phyloP scores from a whole-genome alignment of 2,329 filamentous ascomycete genomes.

The Fusarium longipes region DNA sequence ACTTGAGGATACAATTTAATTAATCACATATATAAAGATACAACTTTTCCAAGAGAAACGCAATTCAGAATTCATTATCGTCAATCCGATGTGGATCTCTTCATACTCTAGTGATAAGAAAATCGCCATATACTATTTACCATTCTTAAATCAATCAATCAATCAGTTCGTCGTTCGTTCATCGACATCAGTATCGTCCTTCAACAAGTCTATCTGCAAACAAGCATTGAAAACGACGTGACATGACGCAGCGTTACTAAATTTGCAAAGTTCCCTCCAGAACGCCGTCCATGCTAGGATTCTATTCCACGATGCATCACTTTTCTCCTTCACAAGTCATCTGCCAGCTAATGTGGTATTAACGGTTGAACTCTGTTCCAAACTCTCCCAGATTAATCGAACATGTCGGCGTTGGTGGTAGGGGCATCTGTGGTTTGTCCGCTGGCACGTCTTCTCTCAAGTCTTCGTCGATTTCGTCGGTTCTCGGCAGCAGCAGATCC shows the following conservation, averaged over 20 bases:
- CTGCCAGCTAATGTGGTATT: neutral
- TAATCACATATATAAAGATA: neutral
- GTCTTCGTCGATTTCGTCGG: slow-evolving; percentile 65
- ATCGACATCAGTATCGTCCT: slow-evolving; percentile 40
- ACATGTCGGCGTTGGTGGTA: slow-evolving; percentile 35
- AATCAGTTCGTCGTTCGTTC: slow-evolving; percentile 38
- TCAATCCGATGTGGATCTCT: slow-evolving; percentile 26
- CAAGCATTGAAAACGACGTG: slow-evolving; percentile 40
- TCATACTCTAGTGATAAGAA: slow-evolving; percentile 29
- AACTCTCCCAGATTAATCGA: slow-evolving; percentile 16
- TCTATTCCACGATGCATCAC: slow-evolving; percentile 21
- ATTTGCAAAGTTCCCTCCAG: slow-evolving; percentile 35
- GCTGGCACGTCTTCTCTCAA: slow-evolving; percentile 62
- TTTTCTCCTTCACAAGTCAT: slow-evolving; percentile 10
- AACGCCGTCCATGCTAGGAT: slow-evolving; percentile 42
- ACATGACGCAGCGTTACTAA: slow-evolving; percentile 29
- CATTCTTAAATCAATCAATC: slow-evolving; percentile 28
- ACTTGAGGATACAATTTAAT: neutral
- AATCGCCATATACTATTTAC: slow-evolving; percentile 22
- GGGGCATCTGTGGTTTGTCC: slow-evolving; percentile 41
- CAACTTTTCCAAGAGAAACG: neutral
- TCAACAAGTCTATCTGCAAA: slow-evolving; percentile 45
- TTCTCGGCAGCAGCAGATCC: slow-evolving; percentile 60
- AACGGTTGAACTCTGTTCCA: neutral
- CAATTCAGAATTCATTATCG: slow-evolving; percentile 27